A percentile compares a stretch with the other conserved stretches of the same genome.
phyloP scores from a whole-genome alignment of 208 protist species.

The Polymyxa betae region DNA sequence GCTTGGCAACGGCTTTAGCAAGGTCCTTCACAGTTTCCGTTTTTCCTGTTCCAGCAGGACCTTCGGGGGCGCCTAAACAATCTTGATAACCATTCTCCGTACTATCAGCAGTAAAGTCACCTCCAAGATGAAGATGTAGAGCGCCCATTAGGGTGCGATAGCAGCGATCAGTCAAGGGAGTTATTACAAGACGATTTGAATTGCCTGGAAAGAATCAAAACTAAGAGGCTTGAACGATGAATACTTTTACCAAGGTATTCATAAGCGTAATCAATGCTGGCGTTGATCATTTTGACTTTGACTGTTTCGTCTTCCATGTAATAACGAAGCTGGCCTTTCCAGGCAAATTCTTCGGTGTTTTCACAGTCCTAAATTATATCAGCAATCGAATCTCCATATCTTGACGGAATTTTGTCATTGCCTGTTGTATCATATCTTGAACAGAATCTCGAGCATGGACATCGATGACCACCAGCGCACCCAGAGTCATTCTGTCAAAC shows the following conservation, averaged over 20 bases:
- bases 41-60: conserved; percentile 79
- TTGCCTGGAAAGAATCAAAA: conserved; percentile 60
- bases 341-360: conserved; percentile 87
- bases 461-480: conserved; percentile 93
- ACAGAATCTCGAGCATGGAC: conserved; percentile 94
- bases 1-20: conserved; percentile 73
- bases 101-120: background rate
- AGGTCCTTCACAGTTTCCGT: conserved; percentile 79
- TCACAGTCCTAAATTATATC: conserved; percentile 58
- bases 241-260: conserved; percentile 68
- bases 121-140: conserved; percentile 75
- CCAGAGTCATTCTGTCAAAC: conserved; percentile 75
- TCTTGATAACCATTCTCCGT: background rate
- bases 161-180: conserved; percentile 74
- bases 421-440: conserved; percentile 87
- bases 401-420: conserved; percentile 67
- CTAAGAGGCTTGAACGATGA: background rate
- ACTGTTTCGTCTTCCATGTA: conserved; percentile 56
- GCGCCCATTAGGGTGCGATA: conserved; percentile 80
- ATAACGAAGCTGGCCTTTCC: conserved; percentile 74
- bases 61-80: conserved; percentile 71
- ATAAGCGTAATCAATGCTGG: conserved; percentile 69
- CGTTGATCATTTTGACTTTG: conserved; percentile 67
- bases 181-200: conserved; percentile 70
- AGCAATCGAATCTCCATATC: too few relatives aligned